Base-by-base conservation (phyloP, 345 rosid genomes). In the Arabidopsis suecica region DNA sequence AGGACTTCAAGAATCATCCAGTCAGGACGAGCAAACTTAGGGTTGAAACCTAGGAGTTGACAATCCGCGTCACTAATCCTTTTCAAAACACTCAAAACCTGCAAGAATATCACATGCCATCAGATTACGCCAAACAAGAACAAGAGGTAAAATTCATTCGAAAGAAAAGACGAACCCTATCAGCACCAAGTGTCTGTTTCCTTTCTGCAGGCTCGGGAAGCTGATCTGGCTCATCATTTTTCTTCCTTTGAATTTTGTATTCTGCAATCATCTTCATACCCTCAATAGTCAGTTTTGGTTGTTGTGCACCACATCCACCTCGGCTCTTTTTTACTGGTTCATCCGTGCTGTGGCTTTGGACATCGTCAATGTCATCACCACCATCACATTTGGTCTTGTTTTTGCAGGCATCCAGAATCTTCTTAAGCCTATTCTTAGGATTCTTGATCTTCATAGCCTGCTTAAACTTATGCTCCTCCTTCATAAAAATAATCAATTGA, bases 1-100 rank as follows among this genome's bases (percentile, higher is more conserved):
- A 92, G 97, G 71, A 90, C 99, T 84, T 92, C 92, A 45, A 92
- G 81, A 79, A 95, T 95, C 99, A 95, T 95, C 97, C 99, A 90
- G 79, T 94, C 99, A 34, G 99, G 99, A 69, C 97, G 97, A 44
- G 99, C 99, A 84, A 88, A 92, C 83, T 90, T 92, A 14, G 98
- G 99, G 76, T 89, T 83, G 75, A 95, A 88, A 60, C 99, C 98
- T 67, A 95, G 61, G 70, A 92, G 81, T 51, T 67, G 88, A 75
- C 99, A 92, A 74, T 95, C 99, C 68, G 84, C 96, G 28, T 95
- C 99, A 65, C 97, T 92, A 83, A 95, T 90, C 84, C 97, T 88
- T 84, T 95, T 92, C 65, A 95, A 77, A 73, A 95, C 97, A 81
- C 92, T 85, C 68, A 92, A 88, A 77, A 95, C 97, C 97, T 92